These are phyloP conservation scores for Cochlearia excelsa DNA, from an alignment of 345 rosid genomes.

Conservation along the genomic window DNA sequence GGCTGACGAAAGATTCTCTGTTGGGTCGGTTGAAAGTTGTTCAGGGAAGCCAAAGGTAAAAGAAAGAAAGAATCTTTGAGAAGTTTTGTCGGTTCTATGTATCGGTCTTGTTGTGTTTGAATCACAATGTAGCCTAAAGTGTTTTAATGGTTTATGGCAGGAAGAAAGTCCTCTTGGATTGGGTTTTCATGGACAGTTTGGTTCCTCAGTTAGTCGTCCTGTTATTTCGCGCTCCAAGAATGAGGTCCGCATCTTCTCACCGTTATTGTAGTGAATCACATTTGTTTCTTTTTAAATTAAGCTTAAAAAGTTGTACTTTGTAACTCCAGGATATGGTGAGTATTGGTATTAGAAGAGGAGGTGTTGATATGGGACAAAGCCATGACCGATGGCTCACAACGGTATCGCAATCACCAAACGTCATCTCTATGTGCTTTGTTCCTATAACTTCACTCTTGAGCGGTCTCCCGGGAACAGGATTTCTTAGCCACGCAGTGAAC, in stretches of 20 bases:
- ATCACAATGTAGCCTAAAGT: not conserved
- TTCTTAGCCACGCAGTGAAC: not conserved
- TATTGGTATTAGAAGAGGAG: slow-evolving; percentile 66
- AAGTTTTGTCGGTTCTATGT: not conserved
- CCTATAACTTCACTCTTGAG: slow-evolving; percentile 82
- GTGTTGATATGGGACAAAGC: slow-evolving; percentile 60
- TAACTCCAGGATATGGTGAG: slow-evolving; percentile 49
- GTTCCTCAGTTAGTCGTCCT: slow-evolving; percentile 43
- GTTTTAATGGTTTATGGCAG: slow-evolving; percentile 38
- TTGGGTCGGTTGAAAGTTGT: not conserved
- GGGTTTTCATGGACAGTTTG: slow-evolving; percentile 42
- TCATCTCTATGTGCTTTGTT: slow-evolving; percentile 86
- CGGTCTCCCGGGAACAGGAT: slow-evolving; percentile 73
- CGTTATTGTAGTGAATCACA: slow-evolving; percentile 6
- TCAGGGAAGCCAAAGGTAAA: slow-evolving; percentile 47
- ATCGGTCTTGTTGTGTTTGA: not conserved
- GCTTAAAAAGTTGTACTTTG: not conserved
- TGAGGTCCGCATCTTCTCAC: slow-evolving; percentile 45
- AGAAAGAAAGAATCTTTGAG: not conserved
- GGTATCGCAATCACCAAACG: slow-evolving; percentile 71
- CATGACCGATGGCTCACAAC: slow-evolving; percentile 91
- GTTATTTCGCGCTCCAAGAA: slow-evolving; percentile 51
- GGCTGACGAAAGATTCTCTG: slow-evolving; percentile 54
- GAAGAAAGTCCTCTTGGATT: slow-evolving; percentile 40
- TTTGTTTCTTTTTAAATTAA: not conserved